These are phyloP conservation scores for Tolypocladium sp. DNA, from an alignment of 2,329 filamentous ascomycete species.

Conservation along the genomic window DNA sequence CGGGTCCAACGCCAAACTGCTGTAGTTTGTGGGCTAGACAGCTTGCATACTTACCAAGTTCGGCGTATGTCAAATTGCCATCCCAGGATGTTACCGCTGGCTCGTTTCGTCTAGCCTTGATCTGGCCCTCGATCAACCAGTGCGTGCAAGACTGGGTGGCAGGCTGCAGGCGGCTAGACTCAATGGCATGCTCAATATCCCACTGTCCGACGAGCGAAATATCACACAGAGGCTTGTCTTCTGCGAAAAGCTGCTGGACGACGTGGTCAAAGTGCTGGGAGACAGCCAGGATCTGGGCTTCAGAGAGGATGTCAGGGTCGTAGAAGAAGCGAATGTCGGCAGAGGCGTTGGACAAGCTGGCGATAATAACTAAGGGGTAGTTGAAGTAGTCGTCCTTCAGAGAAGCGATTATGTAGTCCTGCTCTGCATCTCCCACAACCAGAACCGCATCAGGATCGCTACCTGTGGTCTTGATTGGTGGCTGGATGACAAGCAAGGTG, in stretches of 20 bases:
- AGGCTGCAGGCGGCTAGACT: background rate
- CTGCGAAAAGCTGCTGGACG: background rate
- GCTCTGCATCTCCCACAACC: too few species aligned
- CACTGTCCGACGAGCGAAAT: background rate
- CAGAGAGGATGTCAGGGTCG: background rate
- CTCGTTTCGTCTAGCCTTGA: background rate
- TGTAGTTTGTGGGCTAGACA: background rate
- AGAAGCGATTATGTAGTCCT: too few species aligned
- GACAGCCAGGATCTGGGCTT: background rate
- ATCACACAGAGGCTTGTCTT: background rate
- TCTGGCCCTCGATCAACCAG: background rate
- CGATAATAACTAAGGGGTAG: background rate
- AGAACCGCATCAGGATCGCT: too few species aligned
- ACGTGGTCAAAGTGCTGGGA: background rate
- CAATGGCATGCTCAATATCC: background rate
- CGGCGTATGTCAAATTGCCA: background rate
- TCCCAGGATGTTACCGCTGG: background rate
- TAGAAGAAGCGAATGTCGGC: background rate
- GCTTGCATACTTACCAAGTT: background rate
- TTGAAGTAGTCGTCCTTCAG: background rate
- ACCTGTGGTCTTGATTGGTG: too few species aligned
- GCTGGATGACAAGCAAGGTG: too few species aligned
- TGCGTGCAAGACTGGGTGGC: background rate
- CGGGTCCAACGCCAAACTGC: background rate
- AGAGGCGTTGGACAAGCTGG: too few species aligned